phyloP scores from a whole-genome alignment of 139 green algal genomes.

The Diplosphaera chodatii region DNA sequence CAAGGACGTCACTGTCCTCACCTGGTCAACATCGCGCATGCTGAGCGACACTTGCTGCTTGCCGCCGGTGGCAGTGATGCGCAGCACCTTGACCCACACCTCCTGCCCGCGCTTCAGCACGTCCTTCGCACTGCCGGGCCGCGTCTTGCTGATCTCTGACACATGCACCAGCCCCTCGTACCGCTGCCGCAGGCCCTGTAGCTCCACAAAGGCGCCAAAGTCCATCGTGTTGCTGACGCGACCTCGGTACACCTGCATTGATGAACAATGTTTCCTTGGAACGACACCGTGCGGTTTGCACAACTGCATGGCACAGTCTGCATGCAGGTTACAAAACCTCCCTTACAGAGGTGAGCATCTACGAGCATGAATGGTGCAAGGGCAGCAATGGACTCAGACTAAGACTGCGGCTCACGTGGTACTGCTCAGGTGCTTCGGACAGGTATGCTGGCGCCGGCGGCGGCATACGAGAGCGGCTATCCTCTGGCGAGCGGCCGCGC shows the following conservation, averaged over 20 bases:
- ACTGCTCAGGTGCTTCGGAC: constrained; percentile 60
- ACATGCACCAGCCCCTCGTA: constrained; percentile 92
- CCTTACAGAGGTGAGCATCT: no score
- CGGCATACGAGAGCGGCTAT: background rate
- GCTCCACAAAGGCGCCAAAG: constrained; percentile 95
- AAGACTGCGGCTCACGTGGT: constrained; percentile 15
- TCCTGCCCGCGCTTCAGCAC: constrained; percentile 52
- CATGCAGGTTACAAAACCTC: no score
- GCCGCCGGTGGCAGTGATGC: background rate
- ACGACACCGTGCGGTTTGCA: background rate
- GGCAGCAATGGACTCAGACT: constrained; percentile 75
- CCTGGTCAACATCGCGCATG: constrained; percentile 95
- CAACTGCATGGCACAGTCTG: background rate
- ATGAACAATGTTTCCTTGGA: no score
- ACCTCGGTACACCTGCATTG: constrained; percentile 31
- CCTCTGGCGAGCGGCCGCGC: constrained; percentile 3
- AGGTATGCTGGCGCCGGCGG: constrained; percentile 19
- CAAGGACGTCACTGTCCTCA: background rate
- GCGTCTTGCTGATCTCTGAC: constrained; percentile 73
- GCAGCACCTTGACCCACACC: constrained; percentile 84
- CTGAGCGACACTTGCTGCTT: constrained; percentile 66
- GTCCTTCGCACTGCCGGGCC: constrained; percentile 59
- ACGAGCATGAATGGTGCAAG: constrained; percentile 36
- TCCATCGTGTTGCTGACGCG: constrained; percentile 83
- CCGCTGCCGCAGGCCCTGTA: constrained; percentile 59